A percentile compares a stretch with the other conserved stretches of the same genome.
Evolutionary conservation across 1,139 yeast genomes (phyloP).

Genomic region (Taphrina betulina): DNA sequence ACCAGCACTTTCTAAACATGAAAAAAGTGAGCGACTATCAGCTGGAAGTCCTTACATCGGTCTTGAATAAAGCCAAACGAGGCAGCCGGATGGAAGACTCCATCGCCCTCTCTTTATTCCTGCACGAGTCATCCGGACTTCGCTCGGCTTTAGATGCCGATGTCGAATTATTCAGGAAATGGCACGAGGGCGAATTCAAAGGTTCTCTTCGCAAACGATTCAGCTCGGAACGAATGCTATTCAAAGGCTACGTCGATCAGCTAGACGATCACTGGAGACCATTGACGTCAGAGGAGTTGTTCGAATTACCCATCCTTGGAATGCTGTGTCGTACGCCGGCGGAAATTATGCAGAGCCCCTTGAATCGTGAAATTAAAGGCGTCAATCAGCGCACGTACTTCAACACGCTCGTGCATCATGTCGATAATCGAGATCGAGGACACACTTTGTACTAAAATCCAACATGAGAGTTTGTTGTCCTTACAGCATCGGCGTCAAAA

Average conservation of each 20-base stretch:
- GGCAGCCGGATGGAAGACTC: constrained; percentile 18
- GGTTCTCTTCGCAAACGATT: constrained; percentile 2
- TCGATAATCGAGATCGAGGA: constrained; percentile 10
- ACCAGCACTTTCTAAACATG: constrained; percentile 21
- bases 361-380: constrained; percentile 8
- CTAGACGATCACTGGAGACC: constrained; percentile 21
- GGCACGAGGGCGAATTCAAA: constrained; percentile 20
- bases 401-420: constrained; percentile 19
- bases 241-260: constrained; percentile 22
- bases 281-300: constrained; percentile 16
- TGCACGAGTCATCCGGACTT: constrained; percentile 20
- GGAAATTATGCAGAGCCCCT: constrained; percentile 7
- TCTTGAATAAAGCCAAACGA: constrained; percentile 12
- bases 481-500: too few species aligned
- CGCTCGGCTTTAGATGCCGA: constrained; percentile 12
- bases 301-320: constrained; percentile 16
- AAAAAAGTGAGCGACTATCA: constrained; percentile 18
- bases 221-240: constrained; percentile 20
- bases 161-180: constrained; percentile 13
- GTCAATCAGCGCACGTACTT: constrained; percentile 18
- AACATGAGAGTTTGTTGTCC: too few species aligned
- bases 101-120: constrained; percentile 13
- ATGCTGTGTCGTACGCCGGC: constrained; percentile 18
- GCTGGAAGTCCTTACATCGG: constrained; percentile 2
- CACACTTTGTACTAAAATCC: constrained; percentile 14